phyloP scores from a whole-genome alignment of 306 rosid genomes.

The Macrotyloma uniflorum region DNA sequence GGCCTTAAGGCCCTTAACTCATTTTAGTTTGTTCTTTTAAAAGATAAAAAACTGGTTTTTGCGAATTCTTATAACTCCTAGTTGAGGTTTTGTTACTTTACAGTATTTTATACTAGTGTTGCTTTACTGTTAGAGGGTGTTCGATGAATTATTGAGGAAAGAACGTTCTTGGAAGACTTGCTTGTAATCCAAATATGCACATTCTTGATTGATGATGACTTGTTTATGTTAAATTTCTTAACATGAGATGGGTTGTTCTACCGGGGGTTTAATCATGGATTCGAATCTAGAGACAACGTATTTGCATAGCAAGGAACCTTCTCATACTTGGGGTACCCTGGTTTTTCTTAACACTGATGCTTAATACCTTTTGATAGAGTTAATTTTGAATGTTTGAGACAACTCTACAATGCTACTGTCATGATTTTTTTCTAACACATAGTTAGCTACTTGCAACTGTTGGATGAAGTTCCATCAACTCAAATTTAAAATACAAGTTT shows the following conservation, averaged over 20 bases:
- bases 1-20: constrained; percentile 1
- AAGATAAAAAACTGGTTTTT: too few species aligned
- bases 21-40: not conserved
- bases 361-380: too few species aligned
- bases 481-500: not conserved
- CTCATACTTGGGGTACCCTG: too few species aligned
- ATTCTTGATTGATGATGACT: not conserved
- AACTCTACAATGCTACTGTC: too few species aligned
- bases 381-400: not conserved
- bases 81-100: not conserved
- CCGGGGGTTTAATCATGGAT: too few species aligned
- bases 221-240: not conserved
- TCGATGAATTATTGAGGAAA: not conserved
- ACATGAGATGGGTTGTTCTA: not conserved
- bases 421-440: not conserved
- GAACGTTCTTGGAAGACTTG: not conserved
- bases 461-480: not conserved
- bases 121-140: not conserved
- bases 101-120: not conserved
- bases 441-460: not conserved
- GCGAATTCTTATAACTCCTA: not conserved
- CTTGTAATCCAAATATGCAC: not conserved
- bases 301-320: too few species aligned
- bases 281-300: too few species aligned
- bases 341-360: not conserved